Percentiles rank a stretch among this genome's conserved stretches.
Evolutionary conservation across 768 basidiomycete species (phyloP).

Genomic region (Albatrellus ellisii): DNA sequence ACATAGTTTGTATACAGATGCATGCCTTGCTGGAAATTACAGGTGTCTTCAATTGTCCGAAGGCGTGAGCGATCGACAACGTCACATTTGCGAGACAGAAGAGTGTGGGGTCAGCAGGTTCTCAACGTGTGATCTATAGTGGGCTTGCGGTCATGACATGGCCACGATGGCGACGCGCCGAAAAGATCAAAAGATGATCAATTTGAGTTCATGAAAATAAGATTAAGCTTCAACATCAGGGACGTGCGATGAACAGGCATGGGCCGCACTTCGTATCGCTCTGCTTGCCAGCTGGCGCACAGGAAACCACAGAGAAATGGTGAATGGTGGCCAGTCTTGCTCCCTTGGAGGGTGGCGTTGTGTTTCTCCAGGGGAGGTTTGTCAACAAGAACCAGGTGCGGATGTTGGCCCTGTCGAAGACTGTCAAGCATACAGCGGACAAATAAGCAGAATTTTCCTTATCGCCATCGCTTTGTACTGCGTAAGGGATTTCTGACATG

Average conservation of each 20-base stretch:
- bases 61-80: too few relatives aligned
- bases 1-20: too few relatives aligned
- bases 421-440: not conserved
- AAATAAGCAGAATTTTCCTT: constrained; percentile 19
- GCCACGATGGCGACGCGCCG: not conserved
- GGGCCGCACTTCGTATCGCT: not conserved
- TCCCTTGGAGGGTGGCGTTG: not conserved
- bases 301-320: not conserved
- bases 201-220: constrained; percentile 1
- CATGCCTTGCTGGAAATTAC: too few relatives aligned
- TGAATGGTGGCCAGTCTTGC: not conserved
- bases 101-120: too few relatives aligned
- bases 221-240: not conserved
- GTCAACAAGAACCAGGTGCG: constrained; percentile 1
- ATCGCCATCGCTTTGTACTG: constrained; percentile 43
- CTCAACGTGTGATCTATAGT: too few relatives aligned
- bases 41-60: too few relatives aligned
- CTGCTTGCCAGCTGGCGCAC: not conserved
- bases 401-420: not conserved
- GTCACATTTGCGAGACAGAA: too few relatives aligned
- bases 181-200: constrained; percentile 4
- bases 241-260: not conserved
- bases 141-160: not conserved
- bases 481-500: constrained; percentile 45
- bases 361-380: not conserved